Evolutionary conservation across 306 rosid species (phyloP).

Genomic region (Quercus rubra): DNA sequence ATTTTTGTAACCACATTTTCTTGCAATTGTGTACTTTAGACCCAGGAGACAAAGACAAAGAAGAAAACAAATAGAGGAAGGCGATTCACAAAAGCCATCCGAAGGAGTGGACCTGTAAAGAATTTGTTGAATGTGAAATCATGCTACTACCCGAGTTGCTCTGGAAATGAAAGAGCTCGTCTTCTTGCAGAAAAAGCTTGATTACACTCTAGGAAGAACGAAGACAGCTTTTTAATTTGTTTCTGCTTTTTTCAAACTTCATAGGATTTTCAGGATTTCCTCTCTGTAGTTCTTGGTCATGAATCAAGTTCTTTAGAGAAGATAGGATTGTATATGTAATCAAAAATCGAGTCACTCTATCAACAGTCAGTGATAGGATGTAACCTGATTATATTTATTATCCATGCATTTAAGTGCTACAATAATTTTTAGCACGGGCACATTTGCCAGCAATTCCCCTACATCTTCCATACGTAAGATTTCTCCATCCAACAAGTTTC

Average conservation of each 20-base stretch:
- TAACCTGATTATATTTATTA: not conserved
- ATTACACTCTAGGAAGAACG: slow-evolving; percentile 15
- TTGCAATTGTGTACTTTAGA: slow-evolving; percentile 3
- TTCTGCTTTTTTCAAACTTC: not conserved
- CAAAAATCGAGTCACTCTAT: not conserved
- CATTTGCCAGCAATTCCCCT: not conserved
- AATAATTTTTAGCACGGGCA: not conserved
- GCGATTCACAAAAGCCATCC: slow-evolving; percentile 31
- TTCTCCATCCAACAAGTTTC: too few species aligned
- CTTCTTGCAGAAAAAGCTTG: slow-evolving; percentile 37
- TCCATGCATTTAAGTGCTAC: not conserved
- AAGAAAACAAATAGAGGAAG: slow-evolving; percentile 32
- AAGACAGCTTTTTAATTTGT: slow-evolving; percentile 5
- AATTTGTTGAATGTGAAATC: slow-evolving; percentile 47
- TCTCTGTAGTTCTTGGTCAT: not conserved
- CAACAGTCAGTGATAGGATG: not conserved
- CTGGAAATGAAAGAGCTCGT: slow-evolving; percentile 34
- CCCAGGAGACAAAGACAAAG: slow-evolving; percentile 27
- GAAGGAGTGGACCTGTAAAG: slow-evolving; percentile 37
- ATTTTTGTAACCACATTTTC: not conserved
- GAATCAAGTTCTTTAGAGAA: not conserved
- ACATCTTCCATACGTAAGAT: too few species aligned
- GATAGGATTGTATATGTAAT: not conserved
- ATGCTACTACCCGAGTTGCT: slow-evolving; percentile 45
- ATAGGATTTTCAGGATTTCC: not conserved